phyloP scores from a whole-genome alignment of 208 protist species.

The Acanthamoeba castellanii region DNA sequence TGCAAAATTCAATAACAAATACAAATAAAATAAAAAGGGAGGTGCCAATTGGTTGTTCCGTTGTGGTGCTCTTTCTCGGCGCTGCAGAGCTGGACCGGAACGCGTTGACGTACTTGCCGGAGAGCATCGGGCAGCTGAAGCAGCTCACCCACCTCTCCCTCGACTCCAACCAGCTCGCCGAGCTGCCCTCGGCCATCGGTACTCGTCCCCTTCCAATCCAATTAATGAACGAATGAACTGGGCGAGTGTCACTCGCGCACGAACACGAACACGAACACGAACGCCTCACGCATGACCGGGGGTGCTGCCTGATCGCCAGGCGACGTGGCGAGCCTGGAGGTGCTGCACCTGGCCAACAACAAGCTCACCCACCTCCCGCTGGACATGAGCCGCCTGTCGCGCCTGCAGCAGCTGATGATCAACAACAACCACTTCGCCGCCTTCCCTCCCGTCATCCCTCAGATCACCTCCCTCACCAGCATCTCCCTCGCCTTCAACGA shows the following conservation, averaged over 20 bases:
- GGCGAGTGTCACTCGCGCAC: too few species aligned
- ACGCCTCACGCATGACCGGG: too few species aligned
- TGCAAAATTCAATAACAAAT: neutral
- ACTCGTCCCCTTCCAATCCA: too few species aligned
- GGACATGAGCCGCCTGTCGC: neutral
- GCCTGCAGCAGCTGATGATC: neutral
- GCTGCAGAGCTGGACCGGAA: conserved; percentile 46
- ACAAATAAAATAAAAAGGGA: neutral
- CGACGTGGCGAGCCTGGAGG: neutral
- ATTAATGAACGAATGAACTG: too few species aligned
- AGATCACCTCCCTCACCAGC: neutral
- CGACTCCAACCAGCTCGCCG: neutral
- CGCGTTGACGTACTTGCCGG: neutral
- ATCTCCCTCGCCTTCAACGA: conserved; percentile 38
- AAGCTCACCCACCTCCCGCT: conserved; percentile 10
- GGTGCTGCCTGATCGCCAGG: too few species aligned
- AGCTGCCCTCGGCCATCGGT: conserved; percentile 22
- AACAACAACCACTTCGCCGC: conserved; percentile 32
- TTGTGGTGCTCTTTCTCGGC: too few species aligned
- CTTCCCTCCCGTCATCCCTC: neutral
- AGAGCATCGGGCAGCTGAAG: neutral
- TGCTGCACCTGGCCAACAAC: conserved; percentile 35
- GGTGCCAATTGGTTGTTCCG: neutral
- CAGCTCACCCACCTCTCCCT: conserved; percentile 28
- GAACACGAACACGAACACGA: too few species aligned